These are phyloP conservation scores for Aspergillus intermedius DNA, from an alignment of 2,329 filamentous ascomycete genomes.

Conservation along the genomic window DNA sequence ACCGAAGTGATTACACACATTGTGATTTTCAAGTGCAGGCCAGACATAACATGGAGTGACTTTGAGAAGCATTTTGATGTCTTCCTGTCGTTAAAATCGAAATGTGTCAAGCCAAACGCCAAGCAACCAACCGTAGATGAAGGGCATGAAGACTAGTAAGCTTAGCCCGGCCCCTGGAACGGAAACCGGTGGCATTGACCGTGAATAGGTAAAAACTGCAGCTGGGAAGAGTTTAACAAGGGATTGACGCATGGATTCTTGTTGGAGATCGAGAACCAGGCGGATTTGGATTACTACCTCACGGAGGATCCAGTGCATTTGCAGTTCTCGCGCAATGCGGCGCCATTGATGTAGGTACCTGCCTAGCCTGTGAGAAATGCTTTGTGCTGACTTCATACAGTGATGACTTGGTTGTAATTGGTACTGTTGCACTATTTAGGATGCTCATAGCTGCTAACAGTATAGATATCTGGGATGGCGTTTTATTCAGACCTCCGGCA, in stretches of 20 bases:
- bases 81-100: background rate
- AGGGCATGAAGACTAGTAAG: slow-evolving; percentile 4
- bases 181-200: background rate
- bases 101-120: slow-evolving; percentile 1
- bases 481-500: slow-evolving; percentile 1
- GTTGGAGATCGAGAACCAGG: slow-evolving; percentile 4
- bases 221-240: slow-evolving; percentile 3
- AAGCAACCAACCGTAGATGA: slow-evolving; percentile 1
- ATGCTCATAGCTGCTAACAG: background rate
- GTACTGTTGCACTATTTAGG: background rate
- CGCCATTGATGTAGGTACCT: background rate
- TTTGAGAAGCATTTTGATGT: slow-evolving; percentile 2
- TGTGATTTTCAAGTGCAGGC: slow-evolving; percentile 2
- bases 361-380: too few relatives aligned
- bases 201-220: slow-evolving; percentile 2
- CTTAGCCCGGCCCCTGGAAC: background rate
- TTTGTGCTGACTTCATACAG: too few relatives aligned
- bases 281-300: background rate
- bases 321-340: background rate
- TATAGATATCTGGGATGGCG: slow-evolving; percentile 1
- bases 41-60: slow-evolving; percentile 1
- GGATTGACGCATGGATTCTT: slow-evolving; percentile 5
- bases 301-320: background rate
- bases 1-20: background rate
- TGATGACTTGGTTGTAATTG: background rate